Conservation (phyloP, 129 eudicot genomes). For the Centrapalus pauciflorus region DNA sequence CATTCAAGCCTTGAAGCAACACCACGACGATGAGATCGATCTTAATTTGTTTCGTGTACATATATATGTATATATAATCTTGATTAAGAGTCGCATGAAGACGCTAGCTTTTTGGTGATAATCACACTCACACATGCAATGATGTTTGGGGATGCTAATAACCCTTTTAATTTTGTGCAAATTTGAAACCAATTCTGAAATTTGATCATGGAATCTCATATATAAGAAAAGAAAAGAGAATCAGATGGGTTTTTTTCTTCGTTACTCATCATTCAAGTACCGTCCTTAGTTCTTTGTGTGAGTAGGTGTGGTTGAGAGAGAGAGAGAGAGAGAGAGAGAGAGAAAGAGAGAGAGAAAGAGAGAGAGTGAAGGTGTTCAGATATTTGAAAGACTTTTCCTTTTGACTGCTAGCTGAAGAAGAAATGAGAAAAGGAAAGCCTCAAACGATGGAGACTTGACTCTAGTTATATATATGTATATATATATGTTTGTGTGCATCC, state of each 20-base stretch:
- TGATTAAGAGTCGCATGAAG: constrained; percentile 20
- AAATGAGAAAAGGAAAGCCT: constrained; percentile 36
- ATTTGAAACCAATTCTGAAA: constrained; percentile 8
- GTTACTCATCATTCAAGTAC: constrained; percentile 29
- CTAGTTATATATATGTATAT: too few relatives aligned
- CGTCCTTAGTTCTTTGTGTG: constrained; percentile 16
- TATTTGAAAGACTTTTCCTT: constrained; percentile 36
- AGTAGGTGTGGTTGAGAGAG: background rate
- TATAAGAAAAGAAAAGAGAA: constrained; percentile 6
- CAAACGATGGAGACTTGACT: constrained; percentile 68
- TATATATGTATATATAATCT: background rate
- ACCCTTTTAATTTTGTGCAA: constrained; percentile 5
- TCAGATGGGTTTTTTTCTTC: constrained; percentile 12
- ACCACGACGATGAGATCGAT: constrained; percentile 8
- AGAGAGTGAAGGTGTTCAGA: constrained; percentile 22
- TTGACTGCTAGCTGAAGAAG: constrained; percentile 57
- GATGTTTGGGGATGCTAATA: constrained; percentile 14
- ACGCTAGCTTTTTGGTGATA: constrained; percentile 8
- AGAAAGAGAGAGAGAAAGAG: constrained; percentile 13
- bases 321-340: constrained; percentile 20
- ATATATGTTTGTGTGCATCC: constrained; percentile 11
- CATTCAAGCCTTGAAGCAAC: background rate
- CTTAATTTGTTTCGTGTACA: constrained; percentile 4
- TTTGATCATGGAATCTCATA: constrained; percentile 11
- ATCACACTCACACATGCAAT: constrained; percentile 26